Evolutionary conservation across 1,139 yeast species (phyloP), one percentile per base, ranked within the genome.

Genomic region (Candida freyschussii): DNA sequence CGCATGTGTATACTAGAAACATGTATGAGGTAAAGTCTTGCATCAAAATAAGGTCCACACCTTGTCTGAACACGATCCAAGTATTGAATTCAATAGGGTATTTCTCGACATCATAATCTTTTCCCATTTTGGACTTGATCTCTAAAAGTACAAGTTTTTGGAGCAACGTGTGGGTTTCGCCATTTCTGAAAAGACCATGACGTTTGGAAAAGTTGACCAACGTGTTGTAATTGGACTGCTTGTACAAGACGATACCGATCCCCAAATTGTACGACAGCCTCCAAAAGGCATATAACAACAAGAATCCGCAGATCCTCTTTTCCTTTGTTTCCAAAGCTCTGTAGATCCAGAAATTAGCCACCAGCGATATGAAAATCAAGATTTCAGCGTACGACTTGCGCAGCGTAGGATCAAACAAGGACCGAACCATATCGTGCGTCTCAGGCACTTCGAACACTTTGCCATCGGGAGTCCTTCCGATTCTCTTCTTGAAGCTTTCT

Each of bases 391-490:
- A 59, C 2, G 91, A 78, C 55, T 85, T 86, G 32, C 73, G 68
- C 32, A 83, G 60, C 3, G 78, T 67, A 2, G 95, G 95, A 59
- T 84, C 93, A 48, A 85, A 78, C 32, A 85, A 62, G 1, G 93
- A 79, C 45, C 86, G 69, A 21, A 85, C 83, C 94, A 85, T 84
- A 54, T 85, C 95, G 50, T 80, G 83, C 17, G 95, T 85, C 46
- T 74, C 74, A 3, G 95, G 95, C 6, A 84, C 91, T 13, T 60
- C 56, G 47, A 84, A 84, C 11, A 68, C 63, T 5, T 40, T 41
- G 11, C 56, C 60, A 11, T 60, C 52, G 37, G 69, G 64, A 19
- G 78, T 72, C 37, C 69, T 65, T 1, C 78, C 79, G 30, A 45
- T 32, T 10, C n/a, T 14, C 17, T 19, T 18, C 12, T 13, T 13